Evolutionary conservation across 345 rosid species (phyloP).

Genomic region (Syzygium grande): DNA sequence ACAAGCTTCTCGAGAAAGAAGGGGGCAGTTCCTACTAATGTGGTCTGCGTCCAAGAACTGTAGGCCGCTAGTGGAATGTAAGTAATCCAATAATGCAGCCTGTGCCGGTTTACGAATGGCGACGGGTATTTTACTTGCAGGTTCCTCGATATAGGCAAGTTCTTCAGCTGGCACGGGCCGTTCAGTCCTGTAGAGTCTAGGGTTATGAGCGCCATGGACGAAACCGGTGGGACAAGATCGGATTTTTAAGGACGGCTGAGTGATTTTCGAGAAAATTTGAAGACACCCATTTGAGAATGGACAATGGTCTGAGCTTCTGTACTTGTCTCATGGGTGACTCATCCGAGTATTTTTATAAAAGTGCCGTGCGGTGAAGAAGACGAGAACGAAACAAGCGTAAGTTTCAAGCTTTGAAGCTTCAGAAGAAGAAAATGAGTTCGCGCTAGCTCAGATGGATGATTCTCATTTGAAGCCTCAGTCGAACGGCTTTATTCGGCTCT

Average conservation of each 20-base stretch:
- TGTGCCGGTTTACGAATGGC: slow-evolving; percentile 39
- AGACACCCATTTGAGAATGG: slow-evolving; percentile 39
- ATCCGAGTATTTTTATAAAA: background rate
- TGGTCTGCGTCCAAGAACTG: slow-evolving; percentile 54
- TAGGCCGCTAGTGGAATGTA: slow-evolving; percentile 46
- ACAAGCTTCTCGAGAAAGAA: slow-evolving; percentile 29
- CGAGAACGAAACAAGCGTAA: background rate
- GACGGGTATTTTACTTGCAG: slow-evolving; percentile 9
- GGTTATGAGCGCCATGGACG: slow-evolving; percentile 14
- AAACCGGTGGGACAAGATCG: slow-evolving; percentile 8
- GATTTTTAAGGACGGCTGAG: slow-evolving; percentile 1
- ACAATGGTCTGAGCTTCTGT: slow-evolving; percentile 25
- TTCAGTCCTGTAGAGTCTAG: slow-evolving; percentile 33
- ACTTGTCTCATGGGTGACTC: slow-evolving; percentile 22
- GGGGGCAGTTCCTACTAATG: slow-evolving; percentile 54
- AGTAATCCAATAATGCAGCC: slow-evolving; percentile 60
- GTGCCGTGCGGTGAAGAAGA: background rate
- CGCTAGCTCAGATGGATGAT: background rate
- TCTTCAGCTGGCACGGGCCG: background rate
- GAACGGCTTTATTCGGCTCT: background rate
- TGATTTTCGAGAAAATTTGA: slow-evolving; percentile 12
- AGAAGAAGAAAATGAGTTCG: background rate
- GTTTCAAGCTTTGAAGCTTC: background rate
- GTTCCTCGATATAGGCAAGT: background rate
- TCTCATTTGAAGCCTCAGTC: background rate